A percentile compares a stretch with the other conserved stretches of the same genome.
Conservation (phyloP, 2,329 filamentous ascomycete species). For the Geosmithia putterillii region DNA sequence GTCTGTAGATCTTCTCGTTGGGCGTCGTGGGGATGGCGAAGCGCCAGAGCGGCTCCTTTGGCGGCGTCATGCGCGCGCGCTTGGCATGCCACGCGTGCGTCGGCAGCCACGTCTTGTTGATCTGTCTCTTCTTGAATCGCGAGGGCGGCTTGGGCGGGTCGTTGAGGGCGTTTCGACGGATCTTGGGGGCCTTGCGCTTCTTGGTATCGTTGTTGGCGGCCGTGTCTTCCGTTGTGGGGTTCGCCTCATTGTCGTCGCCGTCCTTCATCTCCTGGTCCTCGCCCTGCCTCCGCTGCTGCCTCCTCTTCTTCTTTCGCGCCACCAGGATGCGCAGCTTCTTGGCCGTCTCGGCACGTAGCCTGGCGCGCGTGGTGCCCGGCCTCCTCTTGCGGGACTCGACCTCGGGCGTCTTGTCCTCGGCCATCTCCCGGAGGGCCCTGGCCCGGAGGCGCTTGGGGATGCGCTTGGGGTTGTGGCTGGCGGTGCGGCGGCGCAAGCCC, state of each 20-base stretch:
- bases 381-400: conserved; percentile 54
- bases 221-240: no score
- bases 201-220: conserved; percentile 1
- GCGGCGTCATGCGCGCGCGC: conserved; percentile 74
- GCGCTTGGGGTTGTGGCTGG: conserved; percentile 87
- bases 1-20: conserved; percentile 79
- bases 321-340: conserved; percentile 55
- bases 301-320: conserved; percentile 39
- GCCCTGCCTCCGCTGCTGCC: conserved; percentile 14
- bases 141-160: conserved; percentile 39
- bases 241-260: conserved; percentile 5
- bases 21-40: conserved; percentile 78
- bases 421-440: conserved; percentile 63
- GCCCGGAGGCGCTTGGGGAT: conserved; percentile 66
- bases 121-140: conserved; percentile 75
- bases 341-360: conserved; percentile 64
- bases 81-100: conserved; percentile 94
- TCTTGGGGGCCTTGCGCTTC: conserved; percentile 42
- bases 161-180: conserved; percentile 58
- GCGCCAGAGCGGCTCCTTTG: conserved; percentile 73
- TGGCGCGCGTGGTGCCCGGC: conserved; percentile 41
- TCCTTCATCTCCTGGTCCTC: conserved; percentile 6
- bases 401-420: conserved; percentile 80
- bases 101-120: conserved; percentile 85
- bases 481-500: conserved; percentile 72